Evolutionary conservation across 1,284 basidiomycete species (phyloP).

Genomic region (Cryptococcus maquisensis): DNA sequence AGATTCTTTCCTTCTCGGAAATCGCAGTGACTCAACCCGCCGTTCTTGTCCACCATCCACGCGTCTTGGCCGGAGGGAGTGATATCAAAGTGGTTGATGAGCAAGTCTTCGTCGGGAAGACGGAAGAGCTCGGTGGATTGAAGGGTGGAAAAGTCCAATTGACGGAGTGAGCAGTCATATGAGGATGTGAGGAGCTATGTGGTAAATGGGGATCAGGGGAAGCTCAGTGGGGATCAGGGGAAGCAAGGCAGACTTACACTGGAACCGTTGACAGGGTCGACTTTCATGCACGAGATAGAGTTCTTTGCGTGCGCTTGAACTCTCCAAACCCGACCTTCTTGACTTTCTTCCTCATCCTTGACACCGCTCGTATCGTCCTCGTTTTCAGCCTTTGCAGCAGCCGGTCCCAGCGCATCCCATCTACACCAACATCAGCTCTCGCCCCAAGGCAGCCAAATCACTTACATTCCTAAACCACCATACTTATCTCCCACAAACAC

Average conservation of each 20-base stretch:
- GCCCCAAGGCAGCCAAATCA: slow-evolving; percentile 3
- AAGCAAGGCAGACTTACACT: slow-evolving; percentile 31
- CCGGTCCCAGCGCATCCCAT: slow-evolving; percentile 39
- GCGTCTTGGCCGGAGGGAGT: slow-evolving; percentile 46
- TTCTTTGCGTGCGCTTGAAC: slow-evolving; percentile 47
- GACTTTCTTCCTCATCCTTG: slow-evolving; percentile 23
- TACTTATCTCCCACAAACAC: slow-evolving; percentile 51
- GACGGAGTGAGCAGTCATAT: slow-evolving; percentile 52
- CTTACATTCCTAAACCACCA: slow-evolving; percentile 50
- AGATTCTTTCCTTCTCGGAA: slow-evolving; percentile 34
- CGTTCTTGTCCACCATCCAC: slow-evolving; percentile 49
- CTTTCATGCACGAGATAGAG: slow-evolving; percentile 46
- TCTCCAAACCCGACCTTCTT: slow-evolving; percentile 45
- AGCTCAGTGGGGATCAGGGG: background rate
- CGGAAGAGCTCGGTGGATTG: slow-evolving; percentile 48
- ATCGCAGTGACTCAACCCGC: slow-evolving; percentile 51
- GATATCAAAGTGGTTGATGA: slow-evolving; percentile 52
- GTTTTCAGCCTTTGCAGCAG: slow-evolving; percentile 21
- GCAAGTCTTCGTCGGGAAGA: slow-evolving; percentile 45
- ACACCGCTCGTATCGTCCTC: slow-evolving; percentile 30
- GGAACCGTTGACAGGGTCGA: slow-evolving; percentile 43
- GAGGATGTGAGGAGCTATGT: slow-evolving; percentile 48
- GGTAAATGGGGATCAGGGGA: background rate
- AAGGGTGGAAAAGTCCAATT: slow-evolving; percentile 46
- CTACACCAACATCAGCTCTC: slow-evolving; percentile 17